Percentiles rank a stretch among this genome's conserved stretches.
These are phyloP conservation scores for Venturiaceae sp. DNA, from an alignment of 2,329 filamentous ascomycete species.

Conservation along the genomic window DNA sequence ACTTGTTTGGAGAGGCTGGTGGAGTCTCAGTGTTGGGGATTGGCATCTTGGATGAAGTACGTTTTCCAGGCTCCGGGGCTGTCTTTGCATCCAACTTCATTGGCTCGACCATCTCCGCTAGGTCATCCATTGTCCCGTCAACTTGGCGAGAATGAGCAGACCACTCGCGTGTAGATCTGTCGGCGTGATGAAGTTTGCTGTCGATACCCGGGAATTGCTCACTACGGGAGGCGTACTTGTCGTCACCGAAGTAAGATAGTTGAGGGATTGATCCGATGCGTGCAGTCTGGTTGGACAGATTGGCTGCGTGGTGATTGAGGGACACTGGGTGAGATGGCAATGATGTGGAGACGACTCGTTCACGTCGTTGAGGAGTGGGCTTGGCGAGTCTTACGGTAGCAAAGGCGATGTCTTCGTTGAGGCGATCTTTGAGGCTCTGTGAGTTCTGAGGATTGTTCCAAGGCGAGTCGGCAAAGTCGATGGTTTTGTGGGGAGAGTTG, in stretches of 20 bases:
- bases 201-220: constrained; percentile 4
- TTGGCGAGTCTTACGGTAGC: not conserved
- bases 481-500: not conserved
- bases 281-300: not conserved
- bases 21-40: not conserved
- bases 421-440: constrained; percentile 1
- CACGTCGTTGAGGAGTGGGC: not conserved
- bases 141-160: constrained; percentile 20
- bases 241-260: constrained; percentile 4
- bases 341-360: constrained; percentile 1
- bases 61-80: not conserved
- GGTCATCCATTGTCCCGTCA: constrained; percentile 28
- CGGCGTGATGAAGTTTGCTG: constrained; percentile 18
- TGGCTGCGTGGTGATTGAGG: not conserved
- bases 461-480: not conserved
- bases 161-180: constrained; percentile 17
- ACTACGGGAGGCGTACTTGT: constrained; percentile 3
- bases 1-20: constrained; percentile 17
- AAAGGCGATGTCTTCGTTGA: not conserved
- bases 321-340: not conserved
- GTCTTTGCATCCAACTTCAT: constrained; percentile 9
- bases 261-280: constrained; percentile 4
- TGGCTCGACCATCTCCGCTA: constrained; percentile 18
- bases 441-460: not conserved
- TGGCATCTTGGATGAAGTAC: not conserved